Conservation (phyloP, 257 asterid species). For the Anisodus acutangulus region DNA sequence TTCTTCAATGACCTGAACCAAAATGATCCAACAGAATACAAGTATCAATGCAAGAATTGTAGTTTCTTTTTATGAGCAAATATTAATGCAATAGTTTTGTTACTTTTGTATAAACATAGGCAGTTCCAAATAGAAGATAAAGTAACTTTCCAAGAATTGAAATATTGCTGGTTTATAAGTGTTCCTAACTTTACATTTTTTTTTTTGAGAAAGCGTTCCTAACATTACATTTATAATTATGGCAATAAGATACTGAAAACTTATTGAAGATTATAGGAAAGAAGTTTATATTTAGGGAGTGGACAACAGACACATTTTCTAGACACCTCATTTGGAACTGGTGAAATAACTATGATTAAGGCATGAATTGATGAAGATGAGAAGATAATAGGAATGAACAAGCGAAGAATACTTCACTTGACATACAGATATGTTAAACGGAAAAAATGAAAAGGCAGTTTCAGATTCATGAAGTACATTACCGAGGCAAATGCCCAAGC, state of each 20-base stretch:
- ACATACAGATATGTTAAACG: neutral
- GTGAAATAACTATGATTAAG: neutral
- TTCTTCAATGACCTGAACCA: neutral
- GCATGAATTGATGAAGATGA: neutral
- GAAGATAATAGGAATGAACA: neutral
- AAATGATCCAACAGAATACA: neutral
- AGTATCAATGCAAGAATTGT: neutral
- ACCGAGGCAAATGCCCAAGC: neutral
- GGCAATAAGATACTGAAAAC: neutral
- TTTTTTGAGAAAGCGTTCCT: too few species aligned
- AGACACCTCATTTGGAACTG: neutral
- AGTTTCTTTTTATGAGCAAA: neutral
- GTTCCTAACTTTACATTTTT: neutral
- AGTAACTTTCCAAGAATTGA: neutral
- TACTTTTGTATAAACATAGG: neutral
- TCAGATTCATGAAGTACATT: neutral
- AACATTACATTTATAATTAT: too few species aligned
- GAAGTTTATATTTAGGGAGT: neutral
- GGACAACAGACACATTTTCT: neutral
- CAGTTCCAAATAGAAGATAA: neutral
- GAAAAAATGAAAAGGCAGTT: neutral
- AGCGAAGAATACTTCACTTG: neutral
- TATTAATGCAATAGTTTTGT: neutral
- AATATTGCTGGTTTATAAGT: neutral
- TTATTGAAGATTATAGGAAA: neutral